These are phyloP conservation scores for Ensete glaucum DNA, from an alignment of 176 grass and related monocot genomes.

Conservation along the genomic window DNA sequence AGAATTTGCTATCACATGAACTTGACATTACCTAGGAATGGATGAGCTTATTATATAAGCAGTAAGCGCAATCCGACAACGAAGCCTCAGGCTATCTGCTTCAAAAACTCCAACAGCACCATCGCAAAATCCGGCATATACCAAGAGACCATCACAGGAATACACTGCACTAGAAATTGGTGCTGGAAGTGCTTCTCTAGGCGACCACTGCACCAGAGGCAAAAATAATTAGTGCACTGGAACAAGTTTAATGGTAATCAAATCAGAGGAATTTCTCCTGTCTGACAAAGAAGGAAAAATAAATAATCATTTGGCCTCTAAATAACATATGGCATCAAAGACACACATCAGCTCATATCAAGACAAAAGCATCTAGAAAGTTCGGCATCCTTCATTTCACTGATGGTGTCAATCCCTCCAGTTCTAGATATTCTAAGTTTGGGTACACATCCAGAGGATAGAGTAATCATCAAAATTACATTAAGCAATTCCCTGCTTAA, in stretches of 20 bases:
- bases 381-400: too few relatives aligned
- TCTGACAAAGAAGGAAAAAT: too few relatives aligned
- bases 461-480: too few relatives aligned
- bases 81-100: conserved; percentile 59
- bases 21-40: conserved; percentile 48
- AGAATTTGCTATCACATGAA: not conserved
- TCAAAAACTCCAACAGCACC: conserved; percentile 96
- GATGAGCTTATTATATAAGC: conserved; percentile 81
- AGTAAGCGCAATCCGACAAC: conserved; percentile 72
- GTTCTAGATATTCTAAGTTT: too few relatives aligned
- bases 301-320: too few relatives aligned
- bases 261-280: not conserved
- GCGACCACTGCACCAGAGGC: conserved; percentile 56
- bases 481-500: too few relatives aligned
- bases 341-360: too few relatives aligned
- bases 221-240: conserved; percentile 1
- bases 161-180: conserved; percentile 95
- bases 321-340: too few relatives aligned
- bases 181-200: conserved; percentile 67
- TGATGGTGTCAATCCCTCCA: too few relatives aligned
- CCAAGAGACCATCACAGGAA: conserved; percentile 74
- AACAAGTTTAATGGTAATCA: too few relatives aligned
- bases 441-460: too few relatives aligned
- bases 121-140: conserved; percentile 81
- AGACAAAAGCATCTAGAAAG: too few relatives aligned